Evolutionary conservation across 192 early-diverging fungal species (phyloP).

Genomic region (Radiomyces spectabilis): DNA sequence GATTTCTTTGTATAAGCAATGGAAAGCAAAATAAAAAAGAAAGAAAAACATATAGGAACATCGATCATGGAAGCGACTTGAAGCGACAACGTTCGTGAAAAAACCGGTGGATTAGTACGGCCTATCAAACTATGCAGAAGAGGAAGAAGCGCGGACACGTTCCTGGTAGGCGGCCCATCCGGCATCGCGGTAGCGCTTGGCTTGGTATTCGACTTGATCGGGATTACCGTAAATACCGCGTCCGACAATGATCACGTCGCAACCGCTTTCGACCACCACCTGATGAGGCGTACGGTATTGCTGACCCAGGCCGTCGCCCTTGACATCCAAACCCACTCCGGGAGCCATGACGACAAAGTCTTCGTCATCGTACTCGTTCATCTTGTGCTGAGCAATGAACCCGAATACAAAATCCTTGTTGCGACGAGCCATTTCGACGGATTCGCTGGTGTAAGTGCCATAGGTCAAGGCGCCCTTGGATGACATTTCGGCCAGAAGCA

Average conservation of each 20-base stretch:
- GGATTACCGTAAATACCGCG: conserved; percentile 91
- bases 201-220: conserved; percentile 61
- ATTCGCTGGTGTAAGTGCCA: conserved; percentile 77
- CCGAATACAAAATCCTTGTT: conserved; percentile 92
- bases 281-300: conserved; percentile 89
- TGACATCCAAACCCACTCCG: conserved; percentile 80
- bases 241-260: conserved; percentile 98
- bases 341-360: conserved; percentile 96
- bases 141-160: no score
- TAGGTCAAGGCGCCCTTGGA: conserved; percentile 79
- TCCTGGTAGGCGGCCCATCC: conserved; percentile 94
- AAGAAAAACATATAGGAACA: no score
- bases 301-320: conserved; percentile 87
- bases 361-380: conserved; percentile 49
- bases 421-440: conserved; percentile 77
- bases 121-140: no score
- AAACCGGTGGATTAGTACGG: no score
- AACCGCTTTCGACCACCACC: conserved; percentile 75
- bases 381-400: conserved; percentile 80
- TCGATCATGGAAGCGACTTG: no score
- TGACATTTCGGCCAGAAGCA: conserved; percentile 97
- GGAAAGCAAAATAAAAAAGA: no score
- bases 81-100: no score
- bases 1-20: no score
- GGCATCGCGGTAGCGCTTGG: conserved; percentile 79